These are phyloP conservation scores for Solanum gracilifrons DNA, from an alignment of 257 asterid genomes.

Conservation along the genomic window DNA sequence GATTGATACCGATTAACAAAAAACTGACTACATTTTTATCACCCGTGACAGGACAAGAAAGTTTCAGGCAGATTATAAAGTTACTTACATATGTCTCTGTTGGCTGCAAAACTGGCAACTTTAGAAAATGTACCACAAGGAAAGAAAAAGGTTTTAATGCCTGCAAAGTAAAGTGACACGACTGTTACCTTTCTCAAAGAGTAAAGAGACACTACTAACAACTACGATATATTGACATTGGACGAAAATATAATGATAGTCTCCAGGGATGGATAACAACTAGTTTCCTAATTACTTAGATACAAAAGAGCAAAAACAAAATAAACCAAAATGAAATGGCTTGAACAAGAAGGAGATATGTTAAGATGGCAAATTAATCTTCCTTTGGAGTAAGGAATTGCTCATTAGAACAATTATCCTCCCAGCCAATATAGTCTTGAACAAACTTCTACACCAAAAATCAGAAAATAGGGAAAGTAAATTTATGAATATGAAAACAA, in stretches of 20 bases:
- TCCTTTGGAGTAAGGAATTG: neutral
- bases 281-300: neutral
- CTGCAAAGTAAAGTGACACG: slow-evolving; percentile 26
- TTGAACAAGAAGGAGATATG: neutral
- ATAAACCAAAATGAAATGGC: neutral
- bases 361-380: neutral
- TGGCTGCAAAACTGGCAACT: slow-evolving; percentile 58
- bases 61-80: neutral
- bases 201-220: neutral
- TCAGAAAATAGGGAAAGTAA: neutral
- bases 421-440: neutral
- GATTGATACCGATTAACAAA: neutral
- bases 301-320: neutral
- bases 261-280: neutral
- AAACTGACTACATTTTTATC: neutral
- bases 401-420: neutral
- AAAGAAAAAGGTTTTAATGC: slow-evolving; percentile 56
- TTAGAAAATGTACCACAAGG: slow-evolving; percentile 82
- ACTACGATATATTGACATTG: neutral
- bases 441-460: neutral
- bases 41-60: neutral
- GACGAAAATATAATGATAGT: neutral
- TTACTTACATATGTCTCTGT: slow-evolving; percentile 65
- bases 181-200: neutral
- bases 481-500: neutral